phyloP scores from a whole-genome alignment of 257 asterid species.

The Leonotis leonurus region DNA sequence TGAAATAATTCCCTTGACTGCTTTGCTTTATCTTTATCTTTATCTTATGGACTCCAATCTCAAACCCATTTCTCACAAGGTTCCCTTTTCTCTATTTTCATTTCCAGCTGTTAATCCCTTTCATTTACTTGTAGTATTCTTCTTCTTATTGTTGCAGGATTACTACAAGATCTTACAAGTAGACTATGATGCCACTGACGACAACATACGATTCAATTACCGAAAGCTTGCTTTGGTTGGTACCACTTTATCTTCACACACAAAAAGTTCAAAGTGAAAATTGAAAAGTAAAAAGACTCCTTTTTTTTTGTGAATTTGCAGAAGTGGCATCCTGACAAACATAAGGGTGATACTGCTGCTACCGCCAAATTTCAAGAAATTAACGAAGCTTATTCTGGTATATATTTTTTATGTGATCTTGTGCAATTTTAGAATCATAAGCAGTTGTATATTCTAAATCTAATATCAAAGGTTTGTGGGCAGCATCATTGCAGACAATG shows the following conservation, averaged over 20 bases:
- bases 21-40: not conserved
- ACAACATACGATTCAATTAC: constrained; percentile 47
- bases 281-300: too few species aligned
- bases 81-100: not conserved
- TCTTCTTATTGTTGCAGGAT: constrained; percentile 32
- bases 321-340: constrained; percentile 83
- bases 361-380: constrained; percentile 61
- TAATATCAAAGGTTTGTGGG: too few species aligned
- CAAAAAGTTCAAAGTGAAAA: too few species aligned
- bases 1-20: constrained; percentile 12
- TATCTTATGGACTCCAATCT: constrained; percentile 25
- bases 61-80: constrained; percentile 21
- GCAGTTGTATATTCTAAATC: too few species aligned
- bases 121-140: not conserved
- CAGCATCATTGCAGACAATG: too few species aligned
- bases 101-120: not conserved
- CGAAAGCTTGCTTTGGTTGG: constrained; percentile 65
- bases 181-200: constrained; percentile 68
- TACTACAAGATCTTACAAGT: constrained; percentile 62
- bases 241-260: constrained; percentile 19
- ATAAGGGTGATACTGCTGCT: constrained; percentile 39
- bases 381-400: constrained; percentile 56
- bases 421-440: too few species aligned
- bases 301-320: constrained; percentile 29
- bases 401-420: too few species aligned